Conservation (phyloP, 768 basidiomycete genomes). For the Crepidotus variabilis region DNA sequence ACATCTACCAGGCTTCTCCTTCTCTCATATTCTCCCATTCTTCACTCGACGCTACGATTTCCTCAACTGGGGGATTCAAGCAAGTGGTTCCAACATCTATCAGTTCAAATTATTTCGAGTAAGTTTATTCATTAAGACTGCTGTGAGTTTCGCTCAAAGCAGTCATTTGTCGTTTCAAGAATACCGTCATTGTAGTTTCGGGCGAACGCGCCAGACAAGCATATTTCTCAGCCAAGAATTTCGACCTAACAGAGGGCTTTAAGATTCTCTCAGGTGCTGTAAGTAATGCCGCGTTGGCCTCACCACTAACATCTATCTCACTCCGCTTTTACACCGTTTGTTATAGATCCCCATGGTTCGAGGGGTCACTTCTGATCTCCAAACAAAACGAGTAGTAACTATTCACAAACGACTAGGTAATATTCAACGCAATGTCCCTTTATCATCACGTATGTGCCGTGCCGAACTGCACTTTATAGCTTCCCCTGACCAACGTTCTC, state of each 20-base stretch:
- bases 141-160: conserved; percentile 4
- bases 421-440: conserved; percentile 58
- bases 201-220: conserved; percentile 66
- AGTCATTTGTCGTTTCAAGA: conserved; percentile 37
- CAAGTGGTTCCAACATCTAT: conserved; percentile 61
- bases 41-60: conserved; percentile 71
- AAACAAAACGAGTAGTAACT: conserved; percentile 52
- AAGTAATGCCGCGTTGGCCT: conserved; percentile 27
- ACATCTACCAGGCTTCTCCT: conserved; percentile 52
- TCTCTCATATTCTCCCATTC: conserved; percentile 62
- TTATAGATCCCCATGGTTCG: conserved; percentile 69
- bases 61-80: conserved; percentile 65
- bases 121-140: conserved; percentile 24
- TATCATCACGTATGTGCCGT: conserved; percentile 52
- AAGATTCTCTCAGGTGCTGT: conserved; percentile 77
- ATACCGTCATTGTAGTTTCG: conserved; percentile 72
- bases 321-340: conserved; percentile 15
- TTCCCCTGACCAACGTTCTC: conserved; percentile 1
- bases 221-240: conserved; percentile 66
- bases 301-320: not conserved
- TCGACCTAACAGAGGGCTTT: conserved; percentile 79
- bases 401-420: conserved; percentile 71
- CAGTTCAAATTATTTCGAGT: conserved; percentile 69
- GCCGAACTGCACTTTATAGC: not conserved
- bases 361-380: conserved; percentile 71